Conservation (phyloP, 768 basidiomycete species). For the Naganishia onofrii region DNA sequence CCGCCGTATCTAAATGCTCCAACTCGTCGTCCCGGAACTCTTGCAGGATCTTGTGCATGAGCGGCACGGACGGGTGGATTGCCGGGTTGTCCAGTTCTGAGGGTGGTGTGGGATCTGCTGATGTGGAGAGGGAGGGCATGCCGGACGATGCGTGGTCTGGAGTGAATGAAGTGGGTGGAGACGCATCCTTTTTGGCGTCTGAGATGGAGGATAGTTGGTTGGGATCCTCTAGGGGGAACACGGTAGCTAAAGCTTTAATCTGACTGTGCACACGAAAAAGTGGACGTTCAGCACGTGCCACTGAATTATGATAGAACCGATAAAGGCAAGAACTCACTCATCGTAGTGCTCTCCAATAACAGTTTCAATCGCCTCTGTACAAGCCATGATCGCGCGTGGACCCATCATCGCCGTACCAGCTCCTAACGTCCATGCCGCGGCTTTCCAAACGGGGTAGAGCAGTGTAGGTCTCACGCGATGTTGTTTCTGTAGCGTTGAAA, state of each 20-base stretch:
- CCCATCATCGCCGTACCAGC: constrained; percentile 81
- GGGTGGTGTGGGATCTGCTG: constrained; percentile 27
- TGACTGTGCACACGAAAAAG: constrained; percentile 64
- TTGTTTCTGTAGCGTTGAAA: constrained; percentile 79
- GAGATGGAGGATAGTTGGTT: constrained; percentile 14
- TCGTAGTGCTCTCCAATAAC: constrained; percentile 98
- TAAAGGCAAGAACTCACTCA: constrained; percentile 64
- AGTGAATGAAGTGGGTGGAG: neutral
- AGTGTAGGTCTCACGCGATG: constrained; percentile 80
- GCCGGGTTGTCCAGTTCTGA: constrained; percentile 37
- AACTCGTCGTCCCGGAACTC: constrained; percentile 94
- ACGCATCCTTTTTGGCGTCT: neutral
- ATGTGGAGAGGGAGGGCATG: constrained; percentile 37
- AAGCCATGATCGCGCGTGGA: constrained; percentile 94
- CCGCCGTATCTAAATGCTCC: constrained; percentile 87
- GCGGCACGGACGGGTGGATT: constrained; percentile 72
- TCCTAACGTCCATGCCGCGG: constrained; percentile 81
- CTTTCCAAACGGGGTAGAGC: constrained; percentile 78
- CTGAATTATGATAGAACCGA: neutral
- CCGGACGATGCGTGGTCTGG: constrained; percentile 29
- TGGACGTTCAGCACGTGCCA: neutral
- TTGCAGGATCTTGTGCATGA: constrained; percentile 67
- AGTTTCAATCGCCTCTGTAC: constrained; percentile 95
- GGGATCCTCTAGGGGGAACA: constrained; percentile 16
- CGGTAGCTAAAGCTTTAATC: constrained; percentile 65